A percentile compares a stretch with the other conserved stretches of the same genome.
phyloP scores from a whole-genome alignment of 1,284 basidiomycete species.

The Ceratobasidium sp. region DNA sequence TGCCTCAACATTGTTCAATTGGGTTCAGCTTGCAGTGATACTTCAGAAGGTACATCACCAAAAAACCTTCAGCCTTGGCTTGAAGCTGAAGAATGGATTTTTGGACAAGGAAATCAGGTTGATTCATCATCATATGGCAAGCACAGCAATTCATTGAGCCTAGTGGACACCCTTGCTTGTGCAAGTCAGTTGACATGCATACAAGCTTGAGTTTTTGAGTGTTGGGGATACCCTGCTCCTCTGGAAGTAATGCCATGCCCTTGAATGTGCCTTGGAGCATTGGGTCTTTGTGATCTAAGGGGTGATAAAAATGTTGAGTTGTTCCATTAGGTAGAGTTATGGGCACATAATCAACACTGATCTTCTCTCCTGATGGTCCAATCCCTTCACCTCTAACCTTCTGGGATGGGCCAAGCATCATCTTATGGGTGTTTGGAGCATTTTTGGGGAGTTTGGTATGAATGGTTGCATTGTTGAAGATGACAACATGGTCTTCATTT shows the following conservation, averaged over 20 bases:
- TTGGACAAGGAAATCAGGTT: slow-evolving; percentile 39
- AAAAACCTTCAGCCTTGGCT: slow-evolving; percentile 19
- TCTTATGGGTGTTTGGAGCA: slow-evolving; percentile 50
- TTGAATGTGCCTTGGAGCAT: slow-evolving; percentile 50
- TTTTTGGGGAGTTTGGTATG: slow-evolving; percentile 50
- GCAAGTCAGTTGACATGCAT: slow-evolving; percentile 3
- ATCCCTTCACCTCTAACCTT: slow-evolving; percentile 5
- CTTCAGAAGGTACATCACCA: slow-evolving; percentile 40
- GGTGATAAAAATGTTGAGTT: slow-evolving; percentile 49
- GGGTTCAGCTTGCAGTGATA: slow-evolving; percentile 42
- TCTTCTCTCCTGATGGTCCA: slow-evolving; percentile 46
- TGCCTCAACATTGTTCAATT: slow-evolving; percentile 35
- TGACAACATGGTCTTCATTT: slow-evolving; percentile 48
- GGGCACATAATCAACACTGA: slow-evolving; percentile 24
- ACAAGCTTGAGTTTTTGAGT: slow-evolving; percentile 41
- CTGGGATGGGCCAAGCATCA: slow-evolving; percentile 45
- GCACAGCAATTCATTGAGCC: slow-evolving; percentile 38
- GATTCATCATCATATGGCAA: slow-evolving; percentile 15
- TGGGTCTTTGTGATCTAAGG: slow-evolving; percentile 47
- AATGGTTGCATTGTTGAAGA: slow-evolving; percentile 53
- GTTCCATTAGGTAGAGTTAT: slow-evolving; percentile 44
- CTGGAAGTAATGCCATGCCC: slow-evolving; percentile 50
- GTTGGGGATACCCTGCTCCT: slow-evolving; percentile 46
- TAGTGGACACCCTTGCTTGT: slow-evolving; percentile 29
- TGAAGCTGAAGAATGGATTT: slow-evolving; percentile 37